Evolutionary conservation across 1,284 basidiomycete species (phyloP).

Genomic region (Athelia psychrophila): DNA sequence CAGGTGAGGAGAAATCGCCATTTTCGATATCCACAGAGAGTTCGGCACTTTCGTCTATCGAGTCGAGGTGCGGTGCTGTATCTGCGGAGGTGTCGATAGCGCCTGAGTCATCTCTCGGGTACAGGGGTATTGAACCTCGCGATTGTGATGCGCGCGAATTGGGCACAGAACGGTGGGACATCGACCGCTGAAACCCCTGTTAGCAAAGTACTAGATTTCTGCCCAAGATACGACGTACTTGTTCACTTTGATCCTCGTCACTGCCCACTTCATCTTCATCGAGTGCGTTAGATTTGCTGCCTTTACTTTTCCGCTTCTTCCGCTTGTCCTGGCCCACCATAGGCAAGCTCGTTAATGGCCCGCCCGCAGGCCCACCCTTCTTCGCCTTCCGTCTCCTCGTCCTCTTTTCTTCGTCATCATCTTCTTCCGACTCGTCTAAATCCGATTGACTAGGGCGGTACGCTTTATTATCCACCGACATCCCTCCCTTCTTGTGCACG

Average conservation of each 20-base stretch:
- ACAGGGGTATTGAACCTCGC: constrained; percentile 28
- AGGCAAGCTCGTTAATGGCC: constrained; percentile 61
- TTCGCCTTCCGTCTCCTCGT: constrained; percentile 54
- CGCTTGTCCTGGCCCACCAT: constrained; percentile 57
- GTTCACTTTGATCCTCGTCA: constrained; percentile 39
- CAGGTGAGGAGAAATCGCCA: too few relatives aligned
- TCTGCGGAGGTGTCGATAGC: constrained; percentile 41
- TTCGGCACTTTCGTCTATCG: constrained; percentile 61
- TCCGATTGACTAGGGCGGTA: constrained; percentile 67
- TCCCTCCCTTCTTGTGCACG: constrained; percentile 51
- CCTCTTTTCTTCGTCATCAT: constrained; percentile 51
- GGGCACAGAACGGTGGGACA: constrained; percentile 28
- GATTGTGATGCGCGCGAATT: background rate
- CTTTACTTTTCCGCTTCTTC: constrained; percentile 37
- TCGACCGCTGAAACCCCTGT: constrained; percentile 26
- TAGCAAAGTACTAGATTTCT: constrained; percentile 11
- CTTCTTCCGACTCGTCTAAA: constrained; percentile 58
- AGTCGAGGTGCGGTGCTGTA: constrained; percentile 47
- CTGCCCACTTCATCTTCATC: constrained; percentile 41
- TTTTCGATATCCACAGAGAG: constrained; percentile 19
- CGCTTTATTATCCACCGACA: constrained; percentile 74
- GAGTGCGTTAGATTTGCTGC: constrained; percentile 26
- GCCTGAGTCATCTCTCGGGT: constrained; percentile 9
- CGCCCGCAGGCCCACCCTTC: constrained; percentile 51
- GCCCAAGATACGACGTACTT: constrained; percentile 24